Evolutionary conservation across 1,284 basidiomycete genomes (phyloP).

Genomic region (Puccinia novopanici): DNA sequence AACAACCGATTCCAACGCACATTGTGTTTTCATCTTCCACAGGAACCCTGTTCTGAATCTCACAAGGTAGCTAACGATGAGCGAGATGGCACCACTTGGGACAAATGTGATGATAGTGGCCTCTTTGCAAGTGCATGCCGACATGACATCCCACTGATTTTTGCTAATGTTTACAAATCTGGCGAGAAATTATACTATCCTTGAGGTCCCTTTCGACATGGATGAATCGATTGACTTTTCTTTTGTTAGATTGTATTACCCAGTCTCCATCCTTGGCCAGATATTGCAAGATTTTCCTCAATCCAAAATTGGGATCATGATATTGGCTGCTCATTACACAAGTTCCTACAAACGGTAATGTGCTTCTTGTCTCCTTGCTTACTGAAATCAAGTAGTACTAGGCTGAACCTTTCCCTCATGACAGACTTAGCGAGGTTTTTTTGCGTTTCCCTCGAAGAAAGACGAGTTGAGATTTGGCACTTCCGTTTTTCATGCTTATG

Average conservation of each 20-base stretch:
- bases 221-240: too few relatives aligned
- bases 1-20: too few relatives aligned
- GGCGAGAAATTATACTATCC: neutral
- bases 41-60: too few relatives aligned
- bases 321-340: conserved; percentile 23
- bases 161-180: neutral
- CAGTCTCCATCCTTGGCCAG: neutral
- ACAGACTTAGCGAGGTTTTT: neutral
- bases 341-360: neutral
- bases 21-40: too few relatives aligned
- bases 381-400: neutral
- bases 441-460: neutral
- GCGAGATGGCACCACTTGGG: neutral
- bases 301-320: neutral
- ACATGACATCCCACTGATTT: neutral
- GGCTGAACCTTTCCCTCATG: too few relatives aligned
- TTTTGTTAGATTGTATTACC: too few relatives aligned
- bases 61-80: too few relatives aligned
- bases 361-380: too few relatives aligned
- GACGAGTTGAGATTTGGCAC: neutral
- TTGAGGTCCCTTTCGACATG: too few relatives aligned
- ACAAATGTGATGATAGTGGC: too few relatives aligned
- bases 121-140: neutral
- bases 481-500: conserved; percentile 31
- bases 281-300: neutral